These are phyloP conservation scores for Diaporthe velutina DNA, from an alignment of 2,329 filamentous ascomycete genomes.

Conservation along the genomic window DNA sequence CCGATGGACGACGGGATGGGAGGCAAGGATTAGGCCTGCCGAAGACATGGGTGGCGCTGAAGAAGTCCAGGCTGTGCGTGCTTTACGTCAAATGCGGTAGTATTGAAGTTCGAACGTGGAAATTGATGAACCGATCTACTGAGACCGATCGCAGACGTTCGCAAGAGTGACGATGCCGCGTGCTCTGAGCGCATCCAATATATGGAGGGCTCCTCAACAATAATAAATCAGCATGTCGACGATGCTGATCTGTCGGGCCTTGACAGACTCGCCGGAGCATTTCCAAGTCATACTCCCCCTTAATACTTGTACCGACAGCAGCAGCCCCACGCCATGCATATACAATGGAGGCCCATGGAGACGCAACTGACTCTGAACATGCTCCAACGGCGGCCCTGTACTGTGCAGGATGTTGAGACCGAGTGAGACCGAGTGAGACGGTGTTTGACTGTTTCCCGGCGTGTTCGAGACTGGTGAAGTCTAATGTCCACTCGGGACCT, in stretches of 20 bases:
- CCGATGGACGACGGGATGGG: constrained; percentile 23
- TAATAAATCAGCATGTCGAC: not conserved
- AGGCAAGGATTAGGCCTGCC: constrained; percentile 29
- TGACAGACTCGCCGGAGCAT: constrained; percentile 3
- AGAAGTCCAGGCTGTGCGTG: not conserved
- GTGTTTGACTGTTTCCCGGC: not conserved
- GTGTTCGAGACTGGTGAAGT: not conserved
- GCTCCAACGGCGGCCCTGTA: constrained; percentile 6
- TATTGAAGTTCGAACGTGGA: constrained; percentile 1
- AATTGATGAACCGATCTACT: constrained; percentile 20
- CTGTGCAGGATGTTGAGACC: not conserved
- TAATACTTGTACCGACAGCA: constrained; percentile 28
- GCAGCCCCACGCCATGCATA: constrained; percentile 31
- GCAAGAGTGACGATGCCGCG: constrained; percentile 19
- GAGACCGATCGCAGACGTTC: not conserved
- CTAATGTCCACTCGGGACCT: constrained; percentile 8
- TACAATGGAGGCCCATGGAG: constrained; percentile 15
- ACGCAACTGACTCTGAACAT: constrained; percentile 28
- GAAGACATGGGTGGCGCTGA: constrained; percentile 9
- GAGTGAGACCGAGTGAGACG: not conserved
- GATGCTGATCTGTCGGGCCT: constrained; percentile 10
- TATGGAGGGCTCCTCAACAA: not conserved
- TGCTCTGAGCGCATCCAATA: not conserved
- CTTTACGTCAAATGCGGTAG: constrained; percentile 14
- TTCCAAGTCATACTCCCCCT: constrained; percentile 25